Conservation (phyloP, 441 rosid species). For the Pelargonium fulgidum region DNA sequence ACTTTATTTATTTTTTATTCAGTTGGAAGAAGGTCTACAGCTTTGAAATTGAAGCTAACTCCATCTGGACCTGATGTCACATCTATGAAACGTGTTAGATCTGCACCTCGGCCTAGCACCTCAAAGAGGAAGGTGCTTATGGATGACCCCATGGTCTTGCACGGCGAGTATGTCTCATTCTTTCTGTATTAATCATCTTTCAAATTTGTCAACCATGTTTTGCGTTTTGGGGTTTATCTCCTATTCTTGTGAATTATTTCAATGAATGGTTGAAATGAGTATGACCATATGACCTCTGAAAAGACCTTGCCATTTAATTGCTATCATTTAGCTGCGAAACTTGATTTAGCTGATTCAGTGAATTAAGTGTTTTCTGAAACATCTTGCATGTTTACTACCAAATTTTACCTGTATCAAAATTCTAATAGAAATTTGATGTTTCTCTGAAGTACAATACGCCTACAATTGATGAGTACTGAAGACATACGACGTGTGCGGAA, state of each 20-base stretch:
- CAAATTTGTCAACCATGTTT: not conserved
- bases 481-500: constrained; percentile 88
- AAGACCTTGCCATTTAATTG: not conserved
- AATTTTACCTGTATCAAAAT: constrained; percentile 6
- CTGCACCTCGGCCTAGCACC: constrained; percentile 52
- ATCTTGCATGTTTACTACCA: constrained; percentile 1
- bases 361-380: constrained; percentile 11
- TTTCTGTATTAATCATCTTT: not conserved
- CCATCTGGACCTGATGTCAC: constrained; percentile 55
- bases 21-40: constrained; percentile 84
- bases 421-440: constrained; percentile 25
- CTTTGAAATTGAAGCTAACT: constrained; percentile 71
- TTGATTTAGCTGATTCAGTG: not conserved
- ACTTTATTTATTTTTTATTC: constrained; percentile 22
- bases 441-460: constrained; percentile 68
- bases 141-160: constrained; percentile 95
- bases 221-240: not conserved
- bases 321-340: not conserved
- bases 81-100: constrained; percentile 52
- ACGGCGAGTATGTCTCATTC: constrained; percentile 80
- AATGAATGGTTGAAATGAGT: not conserved
- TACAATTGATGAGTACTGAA: constrained; percentile 79
- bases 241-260: not conserved
- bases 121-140: constrained; percentile 87
- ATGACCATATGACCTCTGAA: not conserved